Evolutionary conservation across 257 asterid genomes (phyloP), one percentile per base, ranked within the genome.

Genomic region (Solanum pimpinellifolium): DNA sequence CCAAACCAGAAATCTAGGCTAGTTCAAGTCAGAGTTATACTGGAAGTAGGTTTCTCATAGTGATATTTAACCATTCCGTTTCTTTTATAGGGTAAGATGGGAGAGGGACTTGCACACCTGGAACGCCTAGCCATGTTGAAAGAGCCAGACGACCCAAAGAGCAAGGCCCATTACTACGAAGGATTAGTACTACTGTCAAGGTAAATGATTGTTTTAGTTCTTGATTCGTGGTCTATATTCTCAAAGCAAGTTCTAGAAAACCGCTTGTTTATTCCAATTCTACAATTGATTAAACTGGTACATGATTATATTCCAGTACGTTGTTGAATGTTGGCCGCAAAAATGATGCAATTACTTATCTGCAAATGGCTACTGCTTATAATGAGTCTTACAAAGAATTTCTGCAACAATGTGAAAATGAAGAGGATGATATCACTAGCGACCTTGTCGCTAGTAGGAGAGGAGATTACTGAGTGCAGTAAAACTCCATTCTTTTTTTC

Each of bases 91-190:
- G 98, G 96, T 37, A 96, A 94, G 92, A 89, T 88, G 83, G 92
- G 87, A 73, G 93, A 95, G 91, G 98, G 98, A 81, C 90, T 95
- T 80, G 44, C 41, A 74, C 98, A 97, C 91, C 95, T 97, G 46
- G 97, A 93, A 91, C 92, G 96, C 92, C 88, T 96, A 88, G 93
- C 92, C 89, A 83, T 83, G 83, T 65, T 95, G 87, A 89, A 94
- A 88, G 98, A 94, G 90, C 99, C 99, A 9, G 89, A 56, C 85
- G 94, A 95, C 91, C 29, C 93, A 82, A 95, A 89, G 89, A 89
- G 91, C 93, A 95, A 91, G 92, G 92, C 93, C 41, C 99, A 93
- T 91, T 97, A 94, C 92, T 94, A 94, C 46, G 99, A 95, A 4
- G 94, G 96, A 52, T 85, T 97, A 85, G 82, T 94, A 37, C 59